Evolutionary conservation across 2,329 filamentous ascomycete species (phyloP), one percentile per base, ranked within the genome.

Genomic region (Polytolypa hystricis): DNA sequence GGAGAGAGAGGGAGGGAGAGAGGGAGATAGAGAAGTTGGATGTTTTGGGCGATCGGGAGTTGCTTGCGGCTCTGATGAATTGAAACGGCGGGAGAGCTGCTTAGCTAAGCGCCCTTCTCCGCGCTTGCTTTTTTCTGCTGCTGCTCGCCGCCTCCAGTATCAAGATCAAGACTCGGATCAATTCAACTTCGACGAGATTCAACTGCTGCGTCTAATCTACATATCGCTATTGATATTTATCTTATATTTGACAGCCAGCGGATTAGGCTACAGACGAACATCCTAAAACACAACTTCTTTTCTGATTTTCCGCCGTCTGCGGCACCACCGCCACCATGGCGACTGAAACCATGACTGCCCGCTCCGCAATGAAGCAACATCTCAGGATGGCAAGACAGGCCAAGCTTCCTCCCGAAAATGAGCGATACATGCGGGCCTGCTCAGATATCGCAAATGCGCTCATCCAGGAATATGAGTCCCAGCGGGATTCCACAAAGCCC

Each of bases 361-460:
- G 71, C 38, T 61, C 70, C 45, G 53, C 63, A 10, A n/a, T n/a
- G n/a, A 66, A 68, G 48, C 66, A 69, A 47, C 66, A 69, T 48
- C 55, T 56, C 46, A 70, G 70, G 42, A 56, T 72, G 19, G 71
- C 77, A 50, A 91, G 84, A 61, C 81, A 75, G 51, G 36, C 39
- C 14, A 84, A 87, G 49, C 71, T 94, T 9, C 74, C 85, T 2
- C 84, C 91, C 17, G 91, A 98, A 63, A 94, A 87, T 62, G 91
- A 98, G 65, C 79, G 91, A 35, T 95, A 84, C 59, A 75, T 96
- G 60, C 77, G 86, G 58, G 91, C 86, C 50, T 98, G 93, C 61
- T 87, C 89, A 44, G 93, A 98, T 51, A 87, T 98, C 53, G 89
- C 87, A 35, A 93, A 84, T 55, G 82, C 81, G 37, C 73, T 98